Evolutionary conservation across 805 yeast genomes (phyloP).

Genomic region (Saccharomycopsis fermentans): DNA sequence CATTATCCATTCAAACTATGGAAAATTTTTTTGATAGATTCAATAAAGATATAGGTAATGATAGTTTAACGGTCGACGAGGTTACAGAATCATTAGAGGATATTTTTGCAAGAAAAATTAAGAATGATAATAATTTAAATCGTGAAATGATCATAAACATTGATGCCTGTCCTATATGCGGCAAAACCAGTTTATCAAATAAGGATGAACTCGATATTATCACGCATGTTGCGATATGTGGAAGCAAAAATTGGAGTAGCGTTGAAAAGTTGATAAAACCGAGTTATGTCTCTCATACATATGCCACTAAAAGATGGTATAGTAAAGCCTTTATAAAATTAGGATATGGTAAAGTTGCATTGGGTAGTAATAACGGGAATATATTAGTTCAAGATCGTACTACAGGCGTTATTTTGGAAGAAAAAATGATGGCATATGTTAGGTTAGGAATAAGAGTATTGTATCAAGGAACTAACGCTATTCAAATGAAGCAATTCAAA

Average conservation of each 20-base stretch:
- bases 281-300: conserved; percentile 64
- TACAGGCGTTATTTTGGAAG: conserved; percentile 86
- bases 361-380: conserved; percentile 88
- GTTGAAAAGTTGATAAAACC: conserved; percentile 55
- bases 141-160: conserved; percentile 38
- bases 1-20: conserved; percentile 26
- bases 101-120: conserved; percentile 5
- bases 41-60: conserved; percentile 27
- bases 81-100: conserved; percentile 41
- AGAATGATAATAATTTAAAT: not conserved
- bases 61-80: conserved; percentile 42
- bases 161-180: conserved; percentile 75
- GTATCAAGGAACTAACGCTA: conserved; percentile 62
- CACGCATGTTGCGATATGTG: conserved; percentile 84
- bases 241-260: conserved; percentile 64
- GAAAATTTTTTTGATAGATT: conserved; percentile 24
- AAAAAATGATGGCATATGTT: conserved; percentile 83
- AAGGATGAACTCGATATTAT: conserved; percentile 57
- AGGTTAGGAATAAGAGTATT: conserved; percentile 77
- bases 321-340: conserved; percentile 71
- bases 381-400: conserved; percentile 86
- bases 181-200: conserved; percentile 43
- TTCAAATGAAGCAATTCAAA: conserved; percentile 47
- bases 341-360: conserved; percentile 76
- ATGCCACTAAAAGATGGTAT: conserved; percentile 86